Evolutionary conservation across 495 filamentous ascomycete genomes (phyloP), one percentile per base, ranked within the genome.

Genomic region (Platismatia glauca): DNA sequence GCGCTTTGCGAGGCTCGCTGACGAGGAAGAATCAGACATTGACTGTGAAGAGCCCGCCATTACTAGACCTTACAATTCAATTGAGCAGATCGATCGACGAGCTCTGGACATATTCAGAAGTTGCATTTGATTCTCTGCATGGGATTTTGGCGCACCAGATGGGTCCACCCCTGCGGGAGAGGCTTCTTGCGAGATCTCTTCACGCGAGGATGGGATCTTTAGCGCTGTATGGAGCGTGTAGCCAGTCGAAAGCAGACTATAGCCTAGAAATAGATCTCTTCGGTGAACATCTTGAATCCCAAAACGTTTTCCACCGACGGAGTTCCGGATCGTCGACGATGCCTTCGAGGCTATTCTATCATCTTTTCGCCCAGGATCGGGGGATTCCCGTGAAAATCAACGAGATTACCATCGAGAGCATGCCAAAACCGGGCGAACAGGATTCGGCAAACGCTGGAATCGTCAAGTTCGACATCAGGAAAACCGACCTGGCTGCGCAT

Each of bases 31-130:
- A 22, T 50, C 46, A 39, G 46, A 24, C 41, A 50, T 27, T 35
- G 44, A 27, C 34, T 15, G 44, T 48, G 29, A 27, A 53, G 33
- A 34, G 33, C 34, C 7, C 39, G 7, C 35, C 58, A 22, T 33
- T 31, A 31, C 35, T 63, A 37, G 53, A 58, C 22, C 50, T 63
- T 37, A 33, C 52, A 13, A 33, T 57, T 7, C 53, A 58, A 35
- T 39, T 63, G 53, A 63, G 41, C 61, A 57, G 38, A 58, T 58
- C 61, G 22, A 57, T 66, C 8, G 60, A 66, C 38, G 64, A 62
- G 31, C 33, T 66, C 9, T 66, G 64, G 64, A 57, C 55, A 15
- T 66, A 66, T 34, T 52, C 64, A 4, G 60, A 66, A 52, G 57
- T 41, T 22, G 56, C 55, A 1, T 66, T 66, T 33, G 61, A 64